Base-by-base conservation (phyloP, 257 asterid species). In the Rehmannia glutinosa region DNA sequence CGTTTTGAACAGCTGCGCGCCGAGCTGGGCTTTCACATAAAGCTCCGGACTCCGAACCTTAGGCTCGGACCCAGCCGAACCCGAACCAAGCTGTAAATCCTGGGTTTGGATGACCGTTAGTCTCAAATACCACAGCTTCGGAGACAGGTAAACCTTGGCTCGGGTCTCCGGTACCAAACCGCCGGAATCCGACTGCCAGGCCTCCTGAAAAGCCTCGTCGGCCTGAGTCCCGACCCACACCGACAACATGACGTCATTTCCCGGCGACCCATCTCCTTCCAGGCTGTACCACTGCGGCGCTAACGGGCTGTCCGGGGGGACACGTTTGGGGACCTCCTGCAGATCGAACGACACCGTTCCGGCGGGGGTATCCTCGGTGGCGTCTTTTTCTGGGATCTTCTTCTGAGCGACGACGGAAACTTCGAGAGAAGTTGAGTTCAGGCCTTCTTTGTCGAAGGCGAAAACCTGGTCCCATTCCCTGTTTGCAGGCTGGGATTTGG, bases 101-200 rank as follows among this genome's bases (percentile, higher is more conserved):
- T 92, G 98, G 92, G 96, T 87, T 87, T 92, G 97, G 89, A 92
- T 92, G 74, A 92, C 97, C 89, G 97, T 89, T 89, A 92, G 83
- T 8, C 97, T 84, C 76, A 92, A 76, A 76, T 92, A 92, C 98
- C 98, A 92, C 62, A 89, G 96, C 92, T 83, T 92, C 69, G 98
- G 98, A 60, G 98, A 89, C 54, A 92, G 62, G 82, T 92, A 92
- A 1, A 92, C 96, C 74, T 89, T 87, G 69, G 98, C 92, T 86
- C 97, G 94, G 78, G 96, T 92, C 71, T 89, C 96, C 72, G 96
- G 94, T 53, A 92, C 82, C 78, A 89, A 24, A 0, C 98, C 98
- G 23, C 96, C 98, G 79, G 98, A 89, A 66, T 92, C 96, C 5
- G 97, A 92, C 75, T 85, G 98, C 98, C 98, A 92, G 0, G 98